Base-by-base conservation (phyloP, 2,329 filamentous ascomycete genomes). In the Rhinocladiella mackenziei region DNA sequence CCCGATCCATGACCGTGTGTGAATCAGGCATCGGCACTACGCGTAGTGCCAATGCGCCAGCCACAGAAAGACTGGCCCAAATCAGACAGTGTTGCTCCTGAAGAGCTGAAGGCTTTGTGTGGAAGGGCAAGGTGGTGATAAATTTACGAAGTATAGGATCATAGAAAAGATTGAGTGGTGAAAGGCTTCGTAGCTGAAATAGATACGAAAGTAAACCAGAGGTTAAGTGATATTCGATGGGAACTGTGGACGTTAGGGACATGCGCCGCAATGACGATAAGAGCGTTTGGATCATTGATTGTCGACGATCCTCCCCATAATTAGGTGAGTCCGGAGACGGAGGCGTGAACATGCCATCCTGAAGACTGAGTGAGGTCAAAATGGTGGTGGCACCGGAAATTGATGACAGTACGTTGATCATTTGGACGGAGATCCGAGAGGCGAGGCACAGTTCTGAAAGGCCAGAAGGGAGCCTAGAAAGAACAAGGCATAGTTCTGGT, bases 221-320 rank as follows among this genome's bases (percentile, higher is more conserved):
- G 1, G 43, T 49, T 8, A 56, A 19, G 20, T 48, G 46, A 22
- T 22, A 39, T 33, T 56, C 54, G 15, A 51, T 23, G 9, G 43
- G 30, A 9, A 30, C 18, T 2, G 30, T 39, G n/a, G 47, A 26
- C 10, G 33, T 54, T 9, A 54, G 38, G 6, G 37, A 49, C 45
- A 56, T 43, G 20, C 54, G 52, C 18, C 52, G 54, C 11, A 56
- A 46, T 18, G 50, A 54, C 4, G 52, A 53, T 6, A 54, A 39
- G 7, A 56, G 39, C 3, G 42, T 47, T 26, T 54, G 48, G 3
- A 46, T 43, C 41, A 43, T 42, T 6, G 30, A 22, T 29, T 39
- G 39, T 14, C 40, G 51, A 18, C 48, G 28, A 20, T 39, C 39
- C 20, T 46, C 28, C 9, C 48, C 40, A 37, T 5, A 39, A 14